Evolutionary conservation across 1,284 basidiomycete genomes (phyloP), one percentile per base, ranked within the genome.

Genomic region (Cryptococcus sp.): DNA sequence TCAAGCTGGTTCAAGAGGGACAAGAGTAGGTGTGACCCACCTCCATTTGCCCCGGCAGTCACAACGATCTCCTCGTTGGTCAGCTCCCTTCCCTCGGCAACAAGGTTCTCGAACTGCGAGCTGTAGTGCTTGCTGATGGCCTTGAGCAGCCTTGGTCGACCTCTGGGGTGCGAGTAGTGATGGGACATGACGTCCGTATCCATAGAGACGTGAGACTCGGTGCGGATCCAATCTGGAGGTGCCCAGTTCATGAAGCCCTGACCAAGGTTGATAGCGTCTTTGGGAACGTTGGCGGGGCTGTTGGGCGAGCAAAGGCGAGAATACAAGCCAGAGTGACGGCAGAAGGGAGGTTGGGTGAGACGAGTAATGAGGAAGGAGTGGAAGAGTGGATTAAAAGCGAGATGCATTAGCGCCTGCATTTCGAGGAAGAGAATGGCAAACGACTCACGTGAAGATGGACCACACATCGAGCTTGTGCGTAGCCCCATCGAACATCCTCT

Each of bases 21-120:
- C 31, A 35, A 2, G 10, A 5, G 31, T 35, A 35, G 2, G 31
- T 35, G 31, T 10, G 16, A 67, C 80, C 64, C 64, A 89, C 92
- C 93, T 84, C 93, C 90, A 75, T 96, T 99, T 3, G 94, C 94
- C 46, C 96, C 96, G 61, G 93, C 93, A 0, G 94, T 95, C 45
- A 99, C 88, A 41, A 93, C 81, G 50, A 99, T 93, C 77, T 99
- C 93, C 68, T 97, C 91, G 10, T 88, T 82, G 71, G 93, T 86
- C 27, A 99, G 83, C 17, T 87, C 82, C 54, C 90, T 84, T 8
- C 85, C 83, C 27, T 75, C 74, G 47, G 61, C 66, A 31, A 70
- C 75, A 56, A 94, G 84, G 62, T 86, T 84, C 57, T 79, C 78
- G 58, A 80, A 80, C 23, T 78, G 67, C 7, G 87, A 82, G 44